phyloP scores from a whole-genome alignment of 768 basidiomycete genomes.

The Goffeauzyma gilvescens region DNA sequence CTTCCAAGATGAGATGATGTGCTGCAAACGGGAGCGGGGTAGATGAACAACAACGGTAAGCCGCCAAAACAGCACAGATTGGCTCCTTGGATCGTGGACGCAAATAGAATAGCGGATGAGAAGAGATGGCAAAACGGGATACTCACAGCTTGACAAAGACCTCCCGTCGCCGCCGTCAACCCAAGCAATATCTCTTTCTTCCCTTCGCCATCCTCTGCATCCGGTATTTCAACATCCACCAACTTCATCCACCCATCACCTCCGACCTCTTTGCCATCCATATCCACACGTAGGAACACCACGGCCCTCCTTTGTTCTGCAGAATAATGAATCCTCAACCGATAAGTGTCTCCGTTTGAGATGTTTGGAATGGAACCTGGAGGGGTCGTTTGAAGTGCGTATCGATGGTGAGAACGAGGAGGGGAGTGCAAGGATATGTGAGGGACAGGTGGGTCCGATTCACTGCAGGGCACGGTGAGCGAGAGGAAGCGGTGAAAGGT shows the following conservation, averaged over 20 bases:
- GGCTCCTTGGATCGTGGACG: too few species aligned
- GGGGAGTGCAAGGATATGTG: constrained; percentile 32
- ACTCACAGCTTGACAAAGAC: constrained; percentile 8
- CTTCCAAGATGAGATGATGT: too few species aligned
- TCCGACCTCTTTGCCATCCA: not conserved
- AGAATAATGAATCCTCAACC: constrained; percentile 15
- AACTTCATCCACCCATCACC: not conserved
- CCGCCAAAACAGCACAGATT: too few species aligned
- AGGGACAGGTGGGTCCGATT: constrained; percentile 29
- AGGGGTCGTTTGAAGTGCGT: constrained; percentile 20
- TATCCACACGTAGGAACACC: not conserved
- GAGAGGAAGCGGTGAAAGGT: not conserved
- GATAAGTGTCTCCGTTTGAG: constrained; percentile 18
- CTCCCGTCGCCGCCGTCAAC: constrained; percentile 9
- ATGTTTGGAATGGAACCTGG: constrained; percentile 17
- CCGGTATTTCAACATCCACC: not conserved
- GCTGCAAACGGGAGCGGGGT: too few species aligned
- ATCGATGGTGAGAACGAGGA: constrained; percentile 25
- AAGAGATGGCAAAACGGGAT: not conserved
- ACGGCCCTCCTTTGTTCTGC: not conserved
- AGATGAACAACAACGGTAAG: too few species aligned
- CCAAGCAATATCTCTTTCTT: not conserved
- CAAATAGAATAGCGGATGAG: too few species aligned
- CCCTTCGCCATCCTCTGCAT: not conserved
- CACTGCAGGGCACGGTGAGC: not conserved